Evolutionary conservation across 192 early-diverging fungal genomes (phyloP), one percentile per base, ranked within the genome.

Genomic region (Backusella mclennaniae): DNA sequence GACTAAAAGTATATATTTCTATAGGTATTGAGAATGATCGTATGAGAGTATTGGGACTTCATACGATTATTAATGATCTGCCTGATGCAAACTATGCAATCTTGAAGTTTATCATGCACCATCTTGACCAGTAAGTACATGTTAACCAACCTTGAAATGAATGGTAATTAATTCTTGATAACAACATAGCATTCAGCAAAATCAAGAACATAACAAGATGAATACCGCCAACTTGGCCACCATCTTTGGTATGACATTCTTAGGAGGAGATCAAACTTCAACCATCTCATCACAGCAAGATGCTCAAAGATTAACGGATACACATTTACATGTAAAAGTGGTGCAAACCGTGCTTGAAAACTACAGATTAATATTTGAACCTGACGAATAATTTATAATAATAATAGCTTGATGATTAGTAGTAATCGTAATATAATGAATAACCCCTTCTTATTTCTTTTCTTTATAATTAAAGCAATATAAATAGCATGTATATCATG

Each of bases 171-270:
- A 33, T 41, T 14, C 19, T 49, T 49, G 6, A 49, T n/a, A 49
- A 49, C 46, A n/a, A 49, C 6, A 49, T 56, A 94, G 92, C n/a
- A 85, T 99, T 42, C 90, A 94, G 76, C 83, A 85, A 35, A 86
- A 95, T 73, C 91, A 96, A 76, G 81, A 84, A 35, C 86, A 87
- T 23, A 99, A 96, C 75, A 94, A 93, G 85, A 99, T 99, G 97
- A 91, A 88, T 35, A 84, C 89, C 14, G 84, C 89, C 39, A 99
- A 99, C 77, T 84, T 99, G 66, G 86, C 93, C 33, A 95, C 98
- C 59, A 93, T 99, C 8, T 98, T 97, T 92, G 96, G 96, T 8
- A 95, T 96, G 14, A 98, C 96, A 6, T 80, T 96, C 49, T 83
- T 95, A 73, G 91, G 77, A 36, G 75, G 76, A 39, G 85, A 85